These are phyloP conservation scores for Biscutella laevigata DNA, from an alignment of 441 rosid genomes.

Conservation along the genomic window DNA sequence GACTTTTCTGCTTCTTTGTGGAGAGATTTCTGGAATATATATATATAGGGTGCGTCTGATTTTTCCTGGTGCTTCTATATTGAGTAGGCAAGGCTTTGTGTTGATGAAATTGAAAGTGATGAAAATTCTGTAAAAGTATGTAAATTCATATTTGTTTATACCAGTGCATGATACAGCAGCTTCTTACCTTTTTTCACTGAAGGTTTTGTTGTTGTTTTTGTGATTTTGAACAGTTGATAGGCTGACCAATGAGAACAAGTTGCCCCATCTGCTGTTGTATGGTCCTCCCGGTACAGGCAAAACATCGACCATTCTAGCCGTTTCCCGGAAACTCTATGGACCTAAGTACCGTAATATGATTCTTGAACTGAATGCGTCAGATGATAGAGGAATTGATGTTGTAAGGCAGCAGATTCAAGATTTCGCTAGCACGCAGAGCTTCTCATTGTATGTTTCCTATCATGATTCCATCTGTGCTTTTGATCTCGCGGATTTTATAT, in stretches of 20 bases:
- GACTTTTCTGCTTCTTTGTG: background rate
- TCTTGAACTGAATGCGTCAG: constrained; percentile 89
- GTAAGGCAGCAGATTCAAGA: constrained; percentile 90
- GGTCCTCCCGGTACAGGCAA: constrained; percentile 98
- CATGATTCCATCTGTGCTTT: background rate
- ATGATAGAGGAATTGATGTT: constrained; percentile 90
- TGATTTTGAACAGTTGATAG: constrained; percentile 54
- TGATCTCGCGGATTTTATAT: background rate
- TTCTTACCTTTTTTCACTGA: background rate
- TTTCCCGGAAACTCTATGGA: constrained; percentile 86
- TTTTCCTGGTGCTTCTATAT: background rate
- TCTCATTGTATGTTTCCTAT: constrained; percentile 57
- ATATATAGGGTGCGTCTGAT: background rate
- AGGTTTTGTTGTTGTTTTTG: background rate
- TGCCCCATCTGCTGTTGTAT: constrained; percentile 85
- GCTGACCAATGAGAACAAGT: constrained; percentile 80
- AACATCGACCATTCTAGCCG: constrained; percentile 91
- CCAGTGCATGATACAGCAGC: background rate
- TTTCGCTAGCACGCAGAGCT: constrained; percentile 93
- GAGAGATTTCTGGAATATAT: background rate
- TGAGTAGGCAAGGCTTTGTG: too few relatives aligned
- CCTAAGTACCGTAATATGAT: constrained; percentile 82
- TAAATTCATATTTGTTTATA: background rate
- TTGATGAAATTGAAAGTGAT: background rate
- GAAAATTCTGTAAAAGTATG: too few relatives aligned